A percentile compares a stretch with the other conserved stretches of the same genome.
Evolutionary conservation across 306 rosid species (phyloP).

Genomic region (Cucurbita moschata): DNA sequence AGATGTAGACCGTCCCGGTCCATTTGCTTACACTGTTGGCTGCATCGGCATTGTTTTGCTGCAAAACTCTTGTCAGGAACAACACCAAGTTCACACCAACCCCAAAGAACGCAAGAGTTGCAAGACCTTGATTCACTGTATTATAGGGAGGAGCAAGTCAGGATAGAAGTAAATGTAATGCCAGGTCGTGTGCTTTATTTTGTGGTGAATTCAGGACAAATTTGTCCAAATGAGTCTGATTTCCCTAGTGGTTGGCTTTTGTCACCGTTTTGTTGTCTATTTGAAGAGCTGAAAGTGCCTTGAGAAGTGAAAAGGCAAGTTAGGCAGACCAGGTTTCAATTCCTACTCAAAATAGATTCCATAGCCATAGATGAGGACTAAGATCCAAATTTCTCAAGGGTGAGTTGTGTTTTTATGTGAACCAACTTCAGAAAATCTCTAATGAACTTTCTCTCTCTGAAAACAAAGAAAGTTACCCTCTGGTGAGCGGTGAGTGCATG

Average conservation of each 20-base stretch:
- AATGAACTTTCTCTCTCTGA: background rate
- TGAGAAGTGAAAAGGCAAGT: background rate
- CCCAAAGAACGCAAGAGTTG: slow-evolving; percentile 87
- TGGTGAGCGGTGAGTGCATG: background rate
- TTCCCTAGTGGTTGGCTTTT: background rate
- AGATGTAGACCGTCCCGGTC: slow-evolving; percentile 90
- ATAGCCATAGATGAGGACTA: background rate
- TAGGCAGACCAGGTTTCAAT: background rate
- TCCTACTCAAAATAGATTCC: background rate
- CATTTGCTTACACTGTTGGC: slow-evolving; percentile 93
- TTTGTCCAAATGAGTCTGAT: background rate
- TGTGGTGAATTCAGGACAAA: background rate
- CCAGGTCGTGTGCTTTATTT: background rate
- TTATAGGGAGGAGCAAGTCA: slow-evolving; percentile 11
- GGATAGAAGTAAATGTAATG: background rate
- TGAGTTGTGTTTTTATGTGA: background rate
- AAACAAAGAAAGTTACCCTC: background rate
- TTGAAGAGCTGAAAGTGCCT: background rate
- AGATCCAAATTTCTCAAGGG: background rate
- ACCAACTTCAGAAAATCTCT: background rate
- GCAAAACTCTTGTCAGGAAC: slow-evolving; percentile 70
- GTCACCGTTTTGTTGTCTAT: background rate
- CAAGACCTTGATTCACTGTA: slow-evolving; percentile 88
- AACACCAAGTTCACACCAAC: slow-evolving; percentile 88
- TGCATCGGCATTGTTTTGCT: slow-evolving; percentile 71